These are phyloP conservation scores for Leccinellum albellum DNA, from an alignment of 768 basidiomycete genomes.

Conservation along the genomic window DNA sequence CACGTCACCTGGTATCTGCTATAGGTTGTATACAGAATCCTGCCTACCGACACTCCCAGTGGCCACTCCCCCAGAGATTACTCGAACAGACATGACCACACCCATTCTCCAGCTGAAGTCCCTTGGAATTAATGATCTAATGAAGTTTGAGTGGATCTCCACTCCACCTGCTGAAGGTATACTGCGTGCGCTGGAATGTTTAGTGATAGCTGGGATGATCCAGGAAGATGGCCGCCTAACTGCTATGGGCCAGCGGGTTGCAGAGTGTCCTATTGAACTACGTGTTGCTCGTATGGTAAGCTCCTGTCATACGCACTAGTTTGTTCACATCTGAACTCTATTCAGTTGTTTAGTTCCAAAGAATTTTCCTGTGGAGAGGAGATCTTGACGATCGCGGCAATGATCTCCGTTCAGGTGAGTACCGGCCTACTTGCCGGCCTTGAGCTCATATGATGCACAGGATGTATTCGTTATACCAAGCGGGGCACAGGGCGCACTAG, in stretches of 20 bases:
- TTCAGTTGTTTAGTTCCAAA: conserved; percentile 80
- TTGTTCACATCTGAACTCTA: neutral
- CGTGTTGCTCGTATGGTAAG: conserved; percentile 90
- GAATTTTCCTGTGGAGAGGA: conserved; percentile 91
- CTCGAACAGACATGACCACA: conserved; percentile 84
- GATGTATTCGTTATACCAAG: conserved; percentile 89
- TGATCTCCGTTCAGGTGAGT: conserved; percentile 83
- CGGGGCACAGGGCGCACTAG: conserved; percentile 78
- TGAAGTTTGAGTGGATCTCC: conserved; percentile 95
- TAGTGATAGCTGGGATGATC: conserved; percentile 79
- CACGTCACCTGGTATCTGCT: conserved; percentile 88
- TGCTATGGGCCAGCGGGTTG: conserved; percentile 75
- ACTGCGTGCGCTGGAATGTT: conserved; percentile 78
- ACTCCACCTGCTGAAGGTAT: conserved; percentile 84
- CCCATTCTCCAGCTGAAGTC: conserved; percentile 93
- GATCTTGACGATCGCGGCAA: conserved; percentile 92
- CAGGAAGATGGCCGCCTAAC: conserved; percentile 78
- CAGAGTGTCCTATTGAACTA: conserved; percentile 92
- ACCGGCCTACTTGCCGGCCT: conserved; percentile 1
- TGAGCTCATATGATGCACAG: conserved; percentile 35
- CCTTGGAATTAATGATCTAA: conserved; percentile 89
- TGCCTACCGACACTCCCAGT: conserved; percentile 56
- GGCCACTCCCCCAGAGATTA: conserved; percentile 85
- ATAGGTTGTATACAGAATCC: conserved; percentile 78
- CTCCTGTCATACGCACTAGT: conserved; percentile 1